Conservation (phyloP, 257 asterid species). For the Lycium barbarum region DNA sequence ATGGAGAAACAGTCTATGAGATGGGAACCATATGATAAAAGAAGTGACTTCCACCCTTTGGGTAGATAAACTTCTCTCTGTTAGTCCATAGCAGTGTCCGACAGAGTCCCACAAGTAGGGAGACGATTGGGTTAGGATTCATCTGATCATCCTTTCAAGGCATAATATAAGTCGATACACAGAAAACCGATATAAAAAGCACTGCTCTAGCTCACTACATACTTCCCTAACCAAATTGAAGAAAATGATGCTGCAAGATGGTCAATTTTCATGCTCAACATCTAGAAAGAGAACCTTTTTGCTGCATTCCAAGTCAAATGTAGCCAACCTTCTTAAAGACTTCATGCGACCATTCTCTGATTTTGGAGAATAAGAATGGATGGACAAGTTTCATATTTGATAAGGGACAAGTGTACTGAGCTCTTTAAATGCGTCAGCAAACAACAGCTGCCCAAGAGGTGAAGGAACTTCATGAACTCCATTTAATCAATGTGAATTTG, state of each 20-base stretch:
- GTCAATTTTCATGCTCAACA: slow-evolving; percentile 11
- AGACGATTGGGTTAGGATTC: not conserved
- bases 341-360: not conserved
- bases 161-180: not conserved
- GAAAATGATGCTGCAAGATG: not conserved
- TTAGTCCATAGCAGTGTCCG: not conserved
- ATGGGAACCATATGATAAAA: slow-evolving; percentile 5
- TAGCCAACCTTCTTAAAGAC: slow-evolving; percentile 3
- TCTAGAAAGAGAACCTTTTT: not conserved
- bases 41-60: not conserved
- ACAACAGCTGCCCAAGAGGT: not conserved
- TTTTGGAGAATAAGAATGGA: not conserved
- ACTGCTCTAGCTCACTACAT: not conserved
- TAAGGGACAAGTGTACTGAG: not conserved
- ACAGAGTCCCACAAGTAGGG: slow-evolving; percentile 13
- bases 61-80: not conserved
- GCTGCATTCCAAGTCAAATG: slow-evolving; percentile 2
- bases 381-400: not conserved
- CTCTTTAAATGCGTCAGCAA: not conserved
- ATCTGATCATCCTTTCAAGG: not conserved
- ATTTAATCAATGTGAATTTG: not conserved
- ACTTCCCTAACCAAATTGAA: not conserved
- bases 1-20: not conserved
- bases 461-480: not conserved
- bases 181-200: not conserved